Conservation (phyloP, 177 flowering plant genomes). For the Vitis hybrid region DNA sequence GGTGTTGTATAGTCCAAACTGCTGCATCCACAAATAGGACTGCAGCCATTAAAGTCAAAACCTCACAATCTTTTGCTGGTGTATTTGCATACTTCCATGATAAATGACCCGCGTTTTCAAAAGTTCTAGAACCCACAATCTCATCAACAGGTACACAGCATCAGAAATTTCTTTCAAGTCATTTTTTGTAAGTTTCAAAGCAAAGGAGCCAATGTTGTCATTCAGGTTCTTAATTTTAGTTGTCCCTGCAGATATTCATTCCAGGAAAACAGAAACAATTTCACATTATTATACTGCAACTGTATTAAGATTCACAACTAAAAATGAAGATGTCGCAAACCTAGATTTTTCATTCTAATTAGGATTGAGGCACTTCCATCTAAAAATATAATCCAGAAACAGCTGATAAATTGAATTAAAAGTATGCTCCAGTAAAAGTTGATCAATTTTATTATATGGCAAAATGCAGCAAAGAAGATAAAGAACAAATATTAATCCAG, state of each 20-base stretch:
- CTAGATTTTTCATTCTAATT: no score
- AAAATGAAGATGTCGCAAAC: no score
- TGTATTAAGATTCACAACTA: no score
- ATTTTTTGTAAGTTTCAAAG: slow-evolving; percentile 23
- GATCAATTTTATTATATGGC: no score
- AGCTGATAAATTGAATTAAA: no score
- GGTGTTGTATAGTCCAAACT: no score
- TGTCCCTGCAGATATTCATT: slow-evolving; percentile 17
- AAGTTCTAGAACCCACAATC: slow-evolving; percentile 27
- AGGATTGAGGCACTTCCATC: no score
- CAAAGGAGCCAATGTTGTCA: slow-evolving; percentile 28
- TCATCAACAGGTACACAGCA: slow-evolving; percentile 33
- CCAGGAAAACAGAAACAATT: neutral
- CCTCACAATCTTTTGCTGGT: slow-evolving; percentile 12
- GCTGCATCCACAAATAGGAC: neutral
- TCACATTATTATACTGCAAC: no score
- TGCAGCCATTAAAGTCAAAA: slow-evolving; percentile 1
- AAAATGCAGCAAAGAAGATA: no score
- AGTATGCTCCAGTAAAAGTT: no score
- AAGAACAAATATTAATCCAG: no score
- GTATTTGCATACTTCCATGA: slow-evolving; percentile 28
- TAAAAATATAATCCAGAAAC: no score
- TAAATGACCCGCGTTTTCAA: neutral
- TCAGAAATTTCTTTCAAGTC: slow-evolving; percentile 31
- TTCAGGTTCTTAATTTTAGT: slow-evolving; percentile 36